A percentile compares a stretch with the other conserved stretches of the same genome.
Conservation (phyloP, 495 filamentous ascomycete species). For the Eremomyces bilateralis region DNA sequence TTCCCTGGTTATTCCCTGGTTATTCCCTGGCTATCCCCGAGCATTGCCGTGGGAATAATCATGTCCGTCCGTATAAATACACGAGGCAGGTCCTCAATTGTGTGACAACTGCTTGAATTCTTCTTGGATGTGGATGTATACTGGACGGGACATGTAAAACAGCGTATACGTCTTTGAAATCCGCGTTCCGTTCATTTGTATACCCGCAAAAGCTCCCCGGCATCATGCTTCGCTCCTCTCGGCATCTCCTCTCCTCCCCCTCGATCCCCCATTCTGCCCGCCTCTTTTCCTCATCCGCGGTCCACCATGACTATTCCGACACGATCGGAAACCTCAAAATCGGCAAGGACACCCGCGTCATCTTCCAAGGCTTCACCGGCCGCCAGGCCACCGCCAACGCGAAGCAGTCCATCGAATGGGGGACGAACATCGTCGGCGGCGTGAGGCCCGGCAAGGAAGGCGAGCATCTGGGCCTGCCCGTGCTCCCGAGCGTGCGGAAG, state of each 20-base stretch:
- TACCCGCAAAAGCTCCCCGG: no score
- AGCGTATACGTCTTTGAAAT: not conserved
- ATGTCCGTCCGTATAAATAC: no score
- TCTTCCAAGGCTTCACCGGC: conserved; percentile 83
- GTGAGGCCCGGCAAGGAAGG: conserved; percentile 58
- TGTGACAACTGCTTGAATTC: no score
- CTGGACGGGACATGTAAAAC: not conserved
- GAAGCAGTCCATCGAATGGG: conserved; percentile 61
- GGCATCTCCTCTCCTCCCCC: not conserved
- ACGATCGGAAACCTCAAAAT: conserved; percentile 63
- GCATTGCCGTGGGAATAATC: no score
- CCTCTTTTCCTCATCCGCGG: conserved; percentile 23
- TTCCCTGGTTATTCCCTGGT: no score
- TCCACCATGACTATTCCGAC: conserved; percentile 26
- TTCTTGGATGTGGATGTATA: not conserved
- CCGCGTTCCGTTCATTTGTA: no score
- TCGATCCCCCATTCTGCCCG: not conserved
- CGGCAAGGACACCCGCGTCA: conserved; percentile 52
- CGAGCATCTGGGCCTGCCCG: conserved; percentile 60
- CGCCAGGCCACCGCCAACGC: conserved; percentile 59
- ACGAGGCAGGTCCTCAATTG: no score
- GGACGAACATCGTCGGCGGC: conserved; percentile 73
- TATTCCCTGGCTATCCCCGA: no score
- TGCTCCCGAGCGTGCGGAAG: conserved; percentile 49
- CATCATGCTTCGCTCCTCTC: not conserved